These are phyloP conservation scores for Pichia sp. DNA, from an alignment of 1,139 yeast species.

Conservation along the genomic window DNA sequence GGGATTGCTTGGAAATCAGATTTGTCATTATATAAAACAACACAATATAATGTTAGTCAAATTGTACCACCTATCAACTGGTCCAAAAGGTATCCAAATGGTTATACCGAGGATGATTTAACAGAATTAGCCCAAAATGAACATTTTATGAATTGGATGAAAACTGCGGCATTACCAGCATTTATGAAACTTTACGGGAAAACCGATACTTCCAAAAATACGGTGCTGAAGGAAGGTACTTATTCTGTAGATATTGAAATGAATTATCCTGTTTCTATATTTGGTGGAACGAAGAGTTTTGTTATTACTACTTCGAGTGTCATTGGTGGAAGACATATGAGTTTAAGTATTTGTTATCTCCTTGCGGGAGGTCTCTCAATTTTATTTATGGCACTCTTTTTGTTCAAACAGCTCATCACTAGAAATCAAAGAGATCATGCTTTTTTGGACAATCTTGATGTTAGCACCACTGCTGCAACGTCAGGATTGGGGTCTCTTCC, in stretches of 20 bases:
- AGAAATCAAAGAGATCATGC: slow-evolving; percentile 27
- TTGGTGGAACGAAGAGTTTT: slow-evolving; percentile 63
- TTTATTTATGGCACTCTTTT: slow-evolving; percentile 34
- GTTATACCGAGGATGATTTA: slow-evolving; percentile 57
- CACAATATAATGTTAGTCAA: slow-evolving; percentile 46
- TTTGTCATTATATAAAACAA: slow-evolving; percentile 46
- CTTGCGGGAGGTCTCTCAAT: slow-evolving; percentile 48
- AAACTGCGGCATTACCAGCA: slow-evolving; percentile 69
- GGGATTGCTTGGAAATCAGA: slow-evolving; percentile 69
- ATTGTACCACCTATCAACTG: slow-evolving; percentile 78
- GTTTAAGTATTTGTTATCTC: slow-evolving; percentile 58
- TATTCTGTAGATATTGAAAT: slow-evolving; percentile 51
- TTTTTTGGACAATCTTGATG: slow-evolving; percentile 10
- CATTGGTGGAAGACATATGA: slow-evolving; percentile 64
- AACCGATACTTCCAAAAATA: slow-evolving; percentile 32
- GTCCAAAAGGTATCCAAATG: slow-evolving; percentile 57
- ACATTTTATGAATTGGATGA: slow-evolving; percentile 71
- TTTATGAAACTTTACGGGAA: slow-evolving; percentile 60
- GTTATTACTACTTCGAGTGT: slow-evolving; percentile 59
- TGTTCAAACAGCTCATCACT: slow-evolving; percentile 38
- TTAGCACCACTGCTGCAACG: background rate
- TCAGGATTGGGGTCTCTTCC: too few relatives aligned
- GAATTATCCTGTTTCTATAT: slow-evolving; percentile 62
- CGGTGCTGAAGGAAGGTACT: slow-evolving; percentile 44
- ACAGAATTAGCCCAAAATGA: slow-evolving; percentile 55